Evolutionary conservation across 805 yeast species (phyloP), one percentile per base, ranked within the genome.

Genomic region (Nakazawaea ishiwadae): DNA sequence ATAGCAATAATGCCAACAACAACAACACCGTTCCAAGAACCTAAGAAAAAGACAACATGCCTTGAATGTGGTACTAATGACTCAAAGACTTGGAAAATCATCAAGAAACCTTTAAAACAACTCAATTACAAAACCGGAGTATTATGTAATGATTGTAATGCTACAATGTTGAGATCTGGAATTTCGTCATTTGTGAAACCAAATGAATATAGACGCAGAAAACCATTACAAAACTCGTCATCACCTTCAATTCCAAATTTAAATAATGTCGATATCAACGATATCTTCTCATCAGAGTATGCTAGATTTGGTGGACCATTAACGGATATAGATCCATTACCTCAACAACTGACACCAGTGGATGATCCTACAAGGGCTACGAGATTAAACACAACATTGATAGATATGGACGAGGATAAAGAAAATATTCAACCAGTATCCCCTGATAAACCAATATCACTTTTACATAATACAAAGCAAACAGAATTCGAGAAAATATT

Each of bases 351-450:
- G 31, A 42, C 42, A 7, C 42, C 42, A n/a, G 41, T 37, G 4
- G 67, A 66, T 4, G 73, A 73, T 15, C 75, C 73, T 10, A 64
- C 67, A 68, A 58, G 66, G 56, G 73, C 73, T 7, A 67, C 73
- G 10, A 66, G 68, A 47, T 56, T 65, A 27, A 69, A 69, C 46
- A 69, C 75, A 7, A 54, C 73, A 5, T 34, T 42, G 27, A 42
- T 42, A 40, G 69, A 68, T 15, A 68, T 68, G 36, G 66, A 65
- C 15, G 63, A 62, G 40, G 57, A 61, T 17, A 41, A 41, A 19
- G 44, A 41, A 23, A 41, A 41, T 26, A 23, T 41, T 5, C 32
- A n/a, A 18, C 44, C 44, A 4, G 26, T 24, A 5, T 35, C 37
- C 5, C 28, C 38, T 18, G 23, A 40, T n/a, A 34, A 40, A 34